A percentile compares a stretch with the other conserved stretches of the same genome.
Conservation (phyloP, 768 basidiomycete genomes). For the Pisolithus tinctorius region DNA sequence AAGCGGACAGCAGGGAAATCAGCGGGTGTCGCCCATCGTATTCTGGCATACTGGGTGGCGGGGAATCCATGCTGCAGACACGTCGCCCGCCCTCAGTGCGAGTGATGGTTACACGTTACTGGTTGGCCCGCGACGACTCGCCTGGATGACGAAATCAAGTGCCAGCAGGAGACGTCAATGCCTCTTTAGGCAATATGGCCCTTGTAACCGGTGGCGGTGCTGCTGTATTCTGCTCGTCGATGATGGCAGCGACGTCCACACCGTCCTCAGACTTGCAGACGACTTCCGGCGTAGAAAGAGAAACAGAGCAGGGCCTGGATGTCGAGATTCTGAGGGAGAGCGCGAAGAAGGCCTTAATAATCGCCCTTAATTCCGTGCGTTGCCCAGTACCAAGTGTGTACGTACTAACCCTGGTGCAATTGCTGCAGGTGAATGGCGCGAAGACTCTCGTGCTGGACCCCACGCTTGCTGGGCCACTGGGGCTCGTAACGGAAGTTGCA, state of each 20-base stretch:
- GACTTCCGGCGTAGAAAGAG: slow-evolving; percentile 24
- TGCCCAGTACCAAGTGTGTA: not conserved
- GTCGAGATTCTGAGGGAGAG: slow-evolving; percentile 68
- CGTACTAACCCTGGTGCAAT: not conserved
- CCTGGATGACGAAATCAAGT: slow-evolving; percentile 1
- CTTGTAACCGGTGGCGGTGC: slow-evolving; percentile 27
- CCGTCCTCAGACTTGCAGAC: slow-evolving; percentile 32
- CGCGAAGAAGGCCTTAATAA: slow-evolving; percentile 73
- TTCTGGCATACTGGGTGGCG: slow-evolving; percentile 8
- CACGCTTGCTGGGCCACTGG: slow-evolving; percentile 82
- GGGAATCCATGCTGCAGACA: slow-evolving; percentile 17
- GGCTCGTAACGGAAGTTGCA: slow-evolving; percentile 91
- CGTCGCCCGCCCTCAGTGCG: not conserved
- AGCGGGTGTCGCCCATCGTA: slow-evolving; percentile 56
- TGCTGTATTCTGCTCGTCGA: slow-evolving; percentile 1
- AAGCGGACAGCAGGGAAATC: slow-evolving; percentile 70
- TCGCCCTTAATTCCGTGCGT: slow-evolving; percentile 74
- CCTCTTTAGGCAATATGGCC: not conserved
- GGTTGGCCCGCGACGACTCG: not conserved
- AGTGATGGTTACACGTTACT: no score
- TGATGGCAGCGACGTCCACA: slow-evolving; percentile 23
- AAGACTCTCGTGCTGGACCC: slow-evolving; percentile 96
- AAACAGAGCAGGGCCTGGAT: slow-evolving; percentile 42
- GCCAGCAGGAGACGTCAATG: slow-evolving; percentile 4
- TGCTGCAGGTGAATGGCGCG: slow-evolving; percentile 72